Evolutionary conservation across 805 yeast species (phyloP).

Genomic region (Sugiyamaella smithiae): DNA sequence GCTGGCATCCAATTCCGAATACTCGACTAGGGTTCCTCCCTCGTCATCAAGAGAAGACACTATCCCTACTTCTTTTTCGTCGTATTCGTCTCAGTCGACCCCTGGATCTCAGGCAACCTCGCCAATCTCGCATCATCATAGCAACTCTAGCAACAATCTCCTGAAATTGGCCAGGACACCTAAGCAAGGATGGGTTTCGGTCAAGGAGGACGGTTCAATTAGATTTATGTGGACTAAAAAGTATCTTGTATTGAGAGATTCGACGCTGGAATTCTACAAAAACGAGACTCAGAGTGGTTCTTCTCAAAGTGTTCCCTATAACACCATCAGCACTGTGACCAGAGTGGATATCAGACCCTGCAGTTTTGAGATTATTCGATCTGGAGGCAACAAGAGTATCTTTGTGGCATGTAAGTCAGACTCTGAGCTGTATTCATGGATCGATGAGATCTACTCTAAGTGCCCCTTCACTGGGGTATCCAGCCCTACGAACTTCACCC

Average conservation of each 20-base stretch:
- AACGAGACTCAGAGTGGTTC: constrained; percentile 41
- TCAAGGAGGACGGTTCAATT: constrained; percentile 83
- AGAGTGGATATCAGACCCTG: constrained; percentile 70
- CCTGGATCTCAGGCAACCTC: neutral
- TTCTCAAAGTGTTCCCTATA: constrained; percentile 46
- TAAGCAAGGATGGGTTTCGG: constrained; percentile 81
- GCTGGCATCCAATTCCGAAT: constrained; percentile 13
- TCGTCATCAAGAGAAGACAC: neutral
- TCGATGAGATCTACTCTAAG: constrained; percentile 66
- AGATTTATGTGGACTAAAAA: constrained; percentile 92
- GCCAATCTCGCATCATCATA: constrained; percentile 1
- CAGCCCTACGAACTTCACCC: constrained; percentile 91
- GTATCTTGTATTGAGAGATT: constrained; percentile 72
- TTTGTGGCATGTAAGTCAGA: constrained; percentile 74
- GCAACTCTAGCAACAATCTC: neutral
- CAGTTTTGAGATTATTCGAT: constrained; percentile 68
- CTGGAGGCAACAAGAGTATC: constrained; percentile 53
- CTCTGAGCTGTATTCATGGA: constrained; percentile 82
- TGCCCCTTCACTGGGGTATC: constrained; percentile 58
- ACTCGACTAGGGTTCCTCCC: constrained; percentile 1
- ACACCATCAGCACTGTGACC: constrained; percentile 59
- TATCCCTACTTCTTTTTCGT: constrained; percentile 1
- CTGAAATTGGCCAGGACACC: constrained; percentile 11
- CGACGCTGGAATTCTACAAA: constrained; percentile 71
- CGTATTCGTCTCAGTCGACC: neutral